Percentiles rank a stretch among this genome's conserved stretches.
These are phyloP conservation scores for Hypsizygus marmoreus DNA, from an alignment of 768 basidiomycete genomes.

Conservation along the genomic window DNA sequence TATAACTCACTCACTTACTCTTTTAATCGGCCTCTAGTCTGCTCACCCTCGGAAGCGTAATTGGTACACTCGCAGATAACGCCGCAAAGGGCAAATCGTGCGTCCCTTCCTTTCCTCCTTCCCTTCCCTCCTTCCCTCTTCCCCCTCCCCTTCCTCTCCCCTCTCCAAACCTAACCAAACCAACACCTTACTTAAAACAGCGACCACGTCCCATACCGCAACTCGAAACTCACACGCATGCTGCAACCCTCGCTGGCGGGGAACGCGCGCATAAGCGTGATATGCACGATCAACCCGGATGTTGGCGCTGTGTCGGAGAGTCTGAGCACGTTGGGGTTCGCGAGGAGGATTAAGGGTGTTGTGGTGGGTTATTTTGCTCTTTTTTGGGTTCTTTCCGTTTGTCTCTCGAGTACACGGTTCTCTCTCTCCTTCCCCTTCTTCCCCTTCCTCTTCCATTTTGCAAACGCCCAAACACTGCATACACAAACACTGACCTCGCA, in stretches of 20 bases:
- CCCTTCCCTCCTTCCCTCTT: not conserved
- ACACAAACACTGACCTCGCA: too few relatives aligned
- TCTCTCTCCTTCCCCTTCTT: too few relatives aligned
- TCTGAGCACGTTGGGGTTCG: conserved; percentile 87
- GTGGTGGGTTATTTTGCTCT: conserved; percentile 45
- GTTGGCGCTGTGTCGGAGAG: conserved; percentile 77
- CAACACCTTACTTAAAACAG: too few relatives aligned
- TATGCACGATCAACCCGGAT: conserved; percentile 95
- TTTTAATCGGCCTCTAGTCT: conserved; percentile 69
- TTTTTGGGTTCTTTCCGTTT: not conserved
- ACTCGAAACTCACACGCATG: conserved; percentile 92
- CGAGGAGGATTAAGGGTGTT: conserved; percentile 88
- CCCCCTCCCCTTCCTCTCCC: too few relatives aligned
- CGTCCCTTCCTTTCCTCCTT: conserved; percentile 12
- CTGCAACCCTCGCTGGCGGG: conserved; percentile 94
- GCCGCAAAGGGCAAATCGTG: conserved; percentile 73
- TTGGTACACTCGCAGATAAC: conserved; percentile 89
- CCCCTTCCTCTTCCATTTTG: too few relatives aligned
- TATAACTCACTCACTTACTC: too few relatives aligned
- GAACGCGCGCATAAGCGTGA: conserved; percentile 93
- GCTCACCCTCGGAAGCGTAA: conserved; percentile 90
- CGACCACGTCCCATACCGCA: conserved; percentile 93
- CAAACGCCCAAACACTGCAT: too few relatives aligned
- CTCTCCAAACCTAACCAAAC: too few relatives aligned
- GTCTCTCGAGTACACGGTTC: not conserved